Percentiles rank a stretch among this genome's conserved stretches.
phyloP scores from a whole-genome alignment of 225 moss, liverwort and hornwort species.

The Marchantia paleacea region DNA sequence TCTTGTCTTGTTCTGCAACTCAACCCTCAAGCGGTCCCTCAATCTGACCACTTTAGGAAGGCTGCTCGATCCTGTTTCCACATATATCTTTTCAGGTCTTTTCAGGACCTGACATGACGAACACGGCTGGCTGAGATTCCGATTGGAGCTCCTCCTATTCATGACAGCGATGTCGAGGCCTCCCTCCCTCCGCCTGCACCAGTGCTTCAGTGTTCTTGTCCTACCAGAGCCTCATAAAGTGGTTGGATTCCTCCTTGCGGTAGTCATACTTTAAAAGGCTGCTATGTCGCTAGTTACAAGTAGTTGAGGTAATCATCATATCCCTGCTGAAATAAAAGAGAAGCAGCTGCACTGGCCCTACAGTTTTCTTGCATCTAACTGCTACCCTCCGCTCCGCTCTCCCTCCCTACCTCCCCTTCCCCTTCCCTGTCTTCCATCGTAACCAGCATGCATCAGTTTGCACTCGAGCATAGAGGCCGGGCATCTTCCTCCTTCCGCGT shows the following conservation, averaged over 20 bases:
- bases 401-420: no score
- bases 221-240: slow-evolving; percentile 24
- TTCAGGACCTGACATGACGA: slow-evolving; percentile 22
- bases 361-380: slow-evolving; percentile 9
- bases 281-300: slow-evolving; percentile 27
- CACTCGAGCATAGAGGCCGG: no score
- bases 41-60: slow-evolving; percentile 31
- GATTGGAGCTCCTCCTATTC: slow-evolving; percentile 12
- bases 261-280: slow-evolving; percentile 17
- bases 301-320: slow-evolving; percentile 25
- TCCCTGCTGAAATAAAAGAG: not conserved
- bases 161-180: slow-evolving; percentile 25
- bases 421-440: not conserved
- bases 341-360: slow-evolving; percentile 3
- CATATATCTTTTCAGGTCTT: slow-evolving; percentile 28
- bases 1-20: slow-evolving; percentile 29
- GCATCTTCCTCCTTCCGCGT: not conserved
- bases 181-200: slow-evolving; percentile 19
- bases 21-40: slow-evolving; percentile 19
- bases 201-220: slow-evolving; percentile 13
- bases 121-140: slow-evolving; percentile 21
- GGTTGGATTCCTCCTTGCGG: slow-evolving; percentile 18
- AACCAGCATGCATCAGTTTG: not conserved
- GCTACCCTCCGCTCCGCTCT: not conserved
- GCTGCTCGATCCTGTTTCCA: slow-evolving; percentile 29